These are phyloP conservation scores for Mycena belliarum DNA, from an alignment of 768 basidiomycete species.

Conservation along the genomic window DNA sequence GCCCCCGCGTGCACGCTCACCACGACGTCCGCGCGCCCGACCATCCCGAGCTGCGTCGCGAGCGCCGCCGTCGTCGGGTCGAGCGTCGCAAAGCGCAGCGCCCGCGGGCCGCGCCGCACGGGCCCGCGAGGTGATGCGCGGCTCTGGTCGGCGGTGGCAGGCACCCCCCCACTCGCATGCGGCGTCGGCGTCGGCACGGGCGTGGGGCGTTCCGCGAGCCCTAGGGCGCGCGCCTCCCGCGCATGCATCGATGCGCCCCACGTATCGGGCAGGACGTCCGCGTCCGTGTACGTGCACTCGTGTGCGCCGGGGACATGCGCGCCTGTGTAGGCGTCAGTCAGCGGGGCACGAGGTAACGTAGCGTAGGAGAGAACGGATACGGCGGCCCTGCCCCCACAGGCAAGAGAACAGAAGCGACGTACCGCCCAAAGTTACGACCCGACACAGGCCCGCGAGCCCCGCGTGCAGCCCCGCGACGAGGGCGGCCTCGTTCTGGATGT, in stretches of 20 bases:
- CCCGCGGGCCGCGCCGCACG: neutral
- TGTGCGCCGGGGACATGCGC: conserved; percentile 7
- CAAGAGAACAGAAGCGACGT: too few relatives aligned
- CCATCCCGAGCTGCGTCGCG: conserved; percentile 15
- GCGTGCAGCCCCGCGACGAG: conserved; percentile 8
- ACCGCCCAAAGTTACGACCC: neutral
- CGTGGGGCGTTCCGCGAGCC: too few relatives aligned
- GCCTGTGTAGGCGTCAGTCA: neutral
- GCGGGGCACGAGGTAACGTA: too few relatives aligned
- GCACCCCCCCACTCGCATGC: too few relatives aligned
- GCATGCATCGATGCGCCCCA: conserved; percentile 18
- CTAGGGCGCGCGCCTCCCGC: conserved; percentile 15
- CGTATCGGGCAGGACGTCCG: conserved; percentile 14
- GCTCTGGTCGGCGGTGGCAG: too few relatives aligned
- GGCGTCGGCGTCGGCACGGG: too few relatives aligned
- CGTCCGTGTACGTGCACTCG: conserved; percentile 21
- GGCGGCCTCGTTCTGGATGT: conserved; percentile 18
- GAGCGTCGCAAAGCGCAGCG: conserved; percentile 19
- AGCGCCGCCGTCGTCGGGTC: conserved; percentile 23
- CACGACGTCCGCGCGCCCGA: conserved; percentile 22
- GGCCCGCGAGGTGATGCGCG: too few relatives aligned
- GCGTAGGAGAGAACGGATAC: too few relatives aligned
- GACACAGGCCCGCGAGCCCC: conserved; percentile 15
- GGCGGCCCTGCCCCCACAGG: too few relatives aligned
- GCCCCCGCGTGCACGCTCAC: conserved; percentile 23